Evolutionary conservation across 2,329 filamentous ascomycete genomes (phyloP), one percentile per base, ranked within the genome.

Genomic region (Fusarium gaditjirri): DNA sequence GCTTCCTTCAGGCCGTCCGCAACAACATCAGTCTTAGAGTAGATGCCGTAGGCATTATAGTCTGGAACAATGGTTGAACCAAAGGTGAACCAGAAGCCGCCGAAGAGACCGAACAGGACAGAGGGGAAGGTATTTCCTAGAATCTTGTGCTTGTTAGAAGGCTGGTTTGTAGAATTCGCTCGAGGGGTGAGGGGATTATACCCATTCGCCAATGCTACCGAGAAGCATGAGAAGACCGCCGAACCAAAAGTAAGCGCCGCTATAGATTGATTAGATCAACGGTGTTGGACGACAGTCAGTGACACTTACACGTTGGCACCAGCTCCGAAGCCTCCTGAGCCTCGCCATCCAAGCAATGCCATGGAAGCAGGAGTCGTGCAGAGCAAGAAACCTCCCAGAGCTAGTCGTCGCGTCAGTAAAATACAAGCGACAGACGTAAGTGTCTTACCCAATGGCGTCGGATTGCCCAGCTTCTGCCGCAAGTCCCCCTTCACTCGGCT

Each of bases 261-360:
- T 56, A 3, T 4, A 9, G 1, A n/a, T 1, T 6, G 13, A 2
- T 56, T 11, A 56, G 39, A 9, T 19, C 2, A 19, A 13, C 0
- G 0, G 14, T 13, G 5, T 2, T 13, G 11, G 3, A 23, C 5
- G 0, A 23, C 2, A 0, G 3, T 1, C 3, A 19, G 46, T 19
- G 8, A 23, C 3, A 44, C 53, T 47, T 47, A 56, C 53, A 56
- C 53, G 7, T 56, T 47, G 1, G 53, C 53, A 19, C 53, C 53
- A 8, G 53, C 53, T 36, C 53, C 53, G n/a, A 56, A 56, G 0
- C 53, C 53, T 11, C 53, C 53, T 14, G 53, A 6, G 1, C 53
- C 53, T 29, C 23, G 23, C 53, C 53, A 56, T 3, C 53, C 53
- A 29, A 56, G 53, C 23, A 56, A 1, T 0, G 53, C 16, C 53